Evolutionary conservation across 305 asterid genomes (phyloP), one percentile per base, ranked within the genome.

Genomic region (Coffea humblotiana): DNA sequence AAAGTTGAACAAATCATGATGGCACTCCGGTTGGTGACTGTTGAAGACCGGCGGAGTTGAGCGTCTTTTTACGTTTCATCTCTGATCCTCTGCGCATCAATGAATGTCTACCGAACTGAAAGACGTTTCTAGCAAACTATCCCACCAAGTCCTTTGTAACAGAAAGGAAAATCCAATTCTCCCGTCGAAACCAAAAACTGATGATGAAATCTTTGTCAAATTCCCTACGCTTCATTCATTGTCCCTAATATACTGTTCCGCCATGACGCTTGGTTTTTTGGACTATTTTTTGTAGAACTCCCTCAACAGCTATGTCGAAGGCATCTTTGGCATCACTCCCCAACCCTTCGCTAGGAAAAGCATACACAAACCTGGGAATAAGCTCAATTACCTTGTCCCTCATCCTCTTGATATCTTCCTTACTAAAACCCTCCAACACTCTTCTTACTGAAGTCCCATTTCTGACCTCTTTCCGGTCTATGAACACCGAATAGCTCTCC

Each of bases 401-500:
- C 89, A 88, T 87, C 51, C 66, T 84, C 3, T 27, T 71, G 14
- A 88, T 63, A 15, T 84, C 74, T 47, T 88, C 89, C 43, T 14
- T 58, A 48, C 79, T 77, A 49, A 52, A 72, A 8, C 63, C 40
- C 45, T 76, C 77, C 66, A 89, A 74, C 6, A 89, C 90, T 18
- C 68, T 71, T n/a, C 72, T 71, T 23, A 75, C 79, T 16, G 84
- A 72, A 4, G 78, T 83, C 4, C 89, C 89, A 43, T 85, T 85
- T 70, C 85, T 81, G 13, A 88, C 89, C 10, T 79, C 84, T 3
- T 77, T 76, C 52, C 77, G 58, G 73, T 88, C 87, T 37, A 90
- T 83, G 25, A 82, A 88, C 6, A 90, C 89, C 4, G 90, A 84
- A 56, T 43, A 90, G 4, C 61, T 86, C 54, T 80, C 85, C 56